Evolutionary conservation across 148 eudicot species (phyloP).

Genomic region (Suaeda aralocaspica): DNA sequence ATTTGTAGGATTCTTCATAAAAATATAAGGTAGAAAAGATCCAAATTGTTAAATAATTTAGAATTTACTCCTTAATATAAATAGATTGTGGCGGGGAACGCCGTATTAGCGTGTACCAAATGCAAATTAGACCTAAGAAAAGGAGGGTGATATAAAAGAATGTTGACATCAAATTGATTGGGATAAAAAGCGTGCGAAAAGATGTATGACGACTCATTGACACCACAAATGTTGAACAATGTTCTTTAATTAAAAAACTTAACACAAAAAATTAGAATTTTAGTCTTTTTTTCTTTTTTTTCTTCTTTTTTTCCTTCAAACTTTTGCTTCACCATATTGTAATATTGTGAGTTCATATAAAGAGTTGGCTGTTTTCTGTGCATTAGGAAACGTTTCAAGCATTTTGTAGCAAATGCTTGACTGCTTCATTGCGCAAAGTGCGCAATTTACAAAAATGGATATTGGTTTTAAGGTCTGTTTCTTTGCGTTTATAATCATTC

Average conservation of each 20-base stretch:
- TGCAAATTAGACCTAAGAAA: constrained; percentile 11
- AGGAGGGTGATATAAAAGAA: constrained; percentile 18
- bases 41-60: background rate
- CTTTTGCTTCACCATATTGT: background rate
- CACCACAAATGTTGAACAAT: constrained; percentile 8
- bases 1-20: too few relatives aligned
- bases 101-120: constrained; percentile 19
- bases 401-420: too few relatives aligned
- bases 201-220: constrained; percentile 4
- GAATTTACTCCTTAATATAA: background rate
- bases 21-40: too few relatives aligned
- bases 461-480: too few relatives aligned
- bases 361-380: background rate
- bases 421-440: too few relatives aligned
- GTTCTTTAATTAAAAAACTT: background rate
- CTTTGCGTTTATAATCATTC: too few relatives aligned
- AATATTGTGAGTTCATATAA: background rate
- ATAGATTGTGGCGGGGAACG: background rate
- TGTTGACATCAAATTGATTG: constrained; percentile 20
- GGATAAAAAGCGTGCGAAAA: constrained; percentile 3
- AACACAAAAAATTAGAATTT: background rate
- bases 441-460: too few relatives aligned
- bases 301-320: background rate
- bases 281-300: constrained; percentile 6
- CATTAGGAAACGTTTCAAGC: constrained; percentile 1